Percentiles rank a stretch among this genome's conserved stretches.
Conservation (phyloP, 2,329 filamentous ascomycete species). For the Piedraia hortae region DNA sequence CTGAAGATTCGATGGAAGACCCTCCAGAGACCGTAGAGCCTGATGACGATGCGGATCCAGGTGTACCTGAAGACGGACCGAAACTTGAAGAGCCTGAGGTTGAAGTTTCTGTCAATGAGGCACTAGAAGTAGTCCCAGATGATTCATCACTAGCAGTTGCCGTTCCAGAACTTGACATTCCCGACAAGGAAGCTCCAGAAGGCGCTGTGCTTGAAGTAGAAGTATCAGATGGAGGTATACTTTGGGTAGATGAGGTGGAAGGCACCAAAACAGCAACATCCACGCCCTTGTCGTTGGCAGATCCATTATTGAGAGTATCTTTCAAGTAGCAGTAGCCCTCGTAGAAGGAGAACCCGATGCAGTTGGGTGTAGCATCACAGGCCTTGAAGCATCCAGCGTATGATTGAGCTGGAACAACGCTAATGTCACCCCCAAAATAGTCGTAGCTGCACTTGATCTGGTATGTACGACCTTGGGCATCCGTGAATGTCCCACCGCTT, state of each 20-base stretch:
- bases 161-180: too few species aligned
- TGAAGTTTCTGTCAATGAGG: too few species aligned
- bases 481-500: constrained; percentile 1
- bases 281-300: background rate
- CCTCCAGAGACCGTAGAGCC: too few species aligned
- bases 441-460: constrained; percentile 2
- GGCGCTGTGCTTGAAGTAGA: background rate
- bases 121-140: too few species aligned
- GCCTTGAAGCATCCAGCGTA: constrained; percentile 2
- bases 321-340: background rate
- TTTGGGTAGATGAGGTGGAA: background rate
- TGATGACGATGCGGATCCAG: too few species aligned
- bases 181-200: background rate
- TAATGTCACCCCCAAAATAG: constrained; percentile 1
- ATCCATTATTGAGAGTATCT: background rate
- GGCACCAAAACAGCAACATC: background rate
- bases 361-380: constrained; percentile 3
- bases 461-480: constrained; percentile 1
- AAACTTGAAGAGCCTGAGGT: too few species aligned
- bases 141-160: too few species aligned
- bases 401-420: background rate
- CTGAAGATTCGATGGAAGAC: too few species aligned
- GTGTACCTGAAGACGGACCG: too few species aligned
- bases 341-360: constrained; percentile 2
- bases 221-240: background rate